A percentile compares a stretch with the other conserved stretches of the same genome.
phyloP scores from a whole-genome alignment of 2,329 filamentous ascomycete genomes.

The Blumeriella jaapii region DNA sequence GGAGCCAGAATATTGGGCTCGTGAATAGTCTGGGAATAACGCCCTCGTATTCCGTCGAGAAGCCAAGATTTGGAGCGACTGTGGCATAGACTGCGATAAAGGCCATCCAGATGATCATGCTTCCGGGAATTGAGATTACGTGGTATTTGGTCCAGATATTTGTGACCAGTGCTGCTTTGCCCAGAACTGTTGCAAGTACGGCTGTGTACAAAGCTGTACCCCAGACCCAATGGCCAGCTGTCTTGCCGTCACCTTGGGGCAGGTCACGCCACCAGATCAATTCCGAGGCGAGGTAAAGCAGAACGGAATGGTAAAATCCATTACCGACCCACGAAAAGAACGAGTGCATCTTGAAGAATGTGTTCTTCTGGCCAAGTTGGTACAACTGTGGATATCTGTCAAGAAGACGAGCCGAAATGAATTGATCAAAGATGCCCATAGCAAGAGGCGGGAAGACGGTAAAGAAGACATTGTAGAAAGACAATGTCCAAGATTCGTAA shows the following conservation, averaged over 20 bases:
- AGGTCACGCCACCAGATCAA: slow-evolving; percentile 76
- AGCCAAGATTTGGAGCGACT: slow-evolving; percentile 68
- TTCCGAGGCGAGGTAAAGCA: slow-evolving; percentile 79
- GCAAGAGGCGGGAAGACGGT: slow-evolving; percentile 88
- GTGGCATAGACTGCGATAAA: slow-evolving; percentile 83
- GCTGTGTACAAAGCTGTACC: slow-evolving; percentile 89
- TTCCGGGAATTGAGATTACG: slow-evolving; percentile 87
- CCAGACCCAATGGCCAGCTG: slow-evolving; percentile 96
- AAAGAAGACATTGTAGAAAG: slow-evolving; percentile 98
- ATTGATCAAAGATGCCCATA: slow-evolving; percentile 94
- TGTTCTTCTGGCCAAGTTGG: slow-evolving; percentile 79
- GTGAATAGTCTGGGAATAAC: slow-evolving; percentile 71
- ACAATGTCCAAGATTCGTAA: slow-evolving; percentile 98
- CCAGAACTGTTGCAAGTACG: slow-evolving; percentile 83
- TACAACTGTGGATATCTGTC: slow-evolving; percentile 97
- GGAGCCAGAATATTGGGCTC: slow-evolving; percentile 82
- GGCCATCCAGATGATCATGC: slow-evolving; percentile 79
- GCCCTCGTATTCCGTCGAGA: slow-evolving; percentile 77
- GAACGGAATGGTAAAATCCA: slow-evolving; percentile 87
- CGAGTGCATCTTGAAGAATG: slow-evolving; percentile 86
- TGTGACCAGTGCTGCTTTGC: slow-evolving; percentile 88
- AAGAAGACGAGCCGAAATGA: slow-evolving; percentile 83
- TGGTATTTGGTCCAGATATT: slow-evolving; percentile 99
- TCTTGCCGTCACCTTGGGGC: slow-evolving; percentile 64
- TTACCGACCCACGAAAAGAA: slow-evolving; percentile 91